Conservation (phyloP, 345 rosid species). For the Eucalyptus curtisii region DNA sequence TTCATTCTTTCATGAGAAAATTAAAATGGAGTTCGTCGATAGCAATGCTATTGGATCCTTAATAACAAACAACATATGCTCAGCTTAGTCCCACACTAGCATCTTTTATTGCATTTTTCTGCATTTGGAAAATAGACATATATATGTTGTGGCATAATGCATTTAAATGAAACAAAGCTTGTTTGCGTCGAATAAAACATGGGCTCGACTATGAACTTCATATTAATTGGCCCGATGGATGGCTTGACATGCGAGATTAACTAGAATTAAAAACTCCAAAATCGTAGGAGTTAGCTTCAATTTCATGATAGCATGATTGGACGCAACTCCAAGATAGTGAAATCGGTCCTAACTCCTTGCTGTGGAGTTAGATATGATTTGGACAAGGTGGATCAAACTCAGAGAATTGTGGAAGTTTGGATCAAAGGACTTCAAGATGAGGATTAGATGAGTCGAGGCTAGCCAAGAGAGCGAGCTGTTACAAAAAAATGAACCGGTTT, state of each 20-base stretch:
- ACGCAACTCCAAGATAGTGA: background rate
- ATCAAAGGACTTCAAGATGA: background rate
- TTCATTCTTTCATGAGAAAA: background rate
- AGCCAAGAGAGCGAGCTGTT: background rate
- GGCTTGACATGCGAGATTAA: background rate
- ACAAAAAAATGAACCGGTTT: background rate
- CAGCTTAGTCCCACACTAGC: background rate
- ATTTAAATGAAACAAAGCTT: background rate
- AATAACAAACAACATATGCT: too few relatives aligned
- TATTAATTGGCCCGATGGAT: background rate
- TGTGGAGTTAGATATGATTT: background rate
- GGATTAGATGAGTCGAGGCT: background rate
- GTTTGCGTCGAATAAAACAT: accelerated
- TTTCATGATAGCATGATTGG: background rate
- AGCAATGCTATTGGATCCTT: accelerated
- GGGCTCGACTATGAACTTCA: background rate
- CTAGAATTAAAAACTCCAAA: background rate
- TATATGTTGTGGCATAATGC: background rate
- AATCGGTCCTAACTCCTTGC: background rate
- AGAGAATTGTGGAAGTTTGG: background rate
- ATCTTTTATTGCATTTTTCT: background rate
- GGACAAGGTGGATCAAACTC: background rate
- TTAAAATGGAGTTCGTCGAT: background rate
- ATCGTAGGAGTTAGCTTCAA: background rate
- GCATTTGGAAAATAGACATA: accelerated